A percentile compares a stretch with the other conserved stretches of the same genome.
phyloP scores from a whole-genome alignment of 495 filamentous ascomycete genomes.

The Aspergillus wentii region DNA sequence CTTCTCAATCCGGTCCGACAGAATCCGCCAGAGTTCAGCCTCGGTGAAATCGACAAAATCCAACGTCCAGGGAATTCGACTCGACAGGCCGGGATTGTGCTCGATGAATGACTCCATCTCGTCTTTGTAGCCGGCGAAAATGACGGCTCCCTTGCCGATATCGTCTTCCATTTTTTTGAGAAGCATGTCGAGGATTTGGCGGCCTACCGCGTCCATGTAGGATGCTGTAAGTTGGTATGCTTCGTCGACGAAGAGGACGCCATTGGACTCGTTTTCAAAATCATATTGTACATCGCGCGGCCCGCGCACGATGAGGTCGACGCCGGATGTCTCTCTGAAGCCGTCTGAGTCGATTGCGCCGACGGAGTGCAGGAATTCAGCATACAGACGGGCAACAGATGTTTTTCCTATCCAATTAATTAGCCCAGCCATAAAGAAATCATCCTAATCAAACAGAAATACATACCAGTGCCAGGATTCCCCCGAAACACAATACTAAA shows the following conservation, averaged over 20 bases:
- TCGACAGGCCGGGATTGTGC: slow-evolving; percentile 61
- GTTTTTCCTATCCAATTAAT: background rate
- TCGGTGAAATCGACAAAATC: slow-evolving; percentile 56
- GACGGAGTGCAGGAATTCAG: background rate
- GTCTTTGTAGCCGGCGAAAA: slow-evolving; percentile 65
- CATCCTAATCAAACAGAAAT: background rate
- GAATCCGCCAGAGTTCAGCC: background rate
- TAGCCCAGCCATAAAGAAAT: no score
- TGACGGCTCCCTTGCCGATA: background rate
- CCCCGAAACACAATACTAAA: background rate
- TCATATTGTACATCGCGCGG: background rate
- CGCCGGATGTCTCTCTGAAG: background rate
- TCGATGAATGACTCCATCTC: slow-evolving; percentile 67
- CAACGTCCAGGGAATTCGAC: slow-evolving; percentile 60
- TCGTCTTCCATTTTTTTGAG: background rate
- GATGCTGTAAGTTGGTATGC: slow-evolving; percentile 47
- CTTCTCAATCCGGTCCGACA: background rate
- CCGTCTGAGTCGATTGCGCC: background rate
- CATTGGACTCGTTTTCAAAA: background rate
- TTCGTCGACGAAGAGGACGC: slow-evolving; percentile 65
- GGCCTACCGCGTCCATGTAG: slow-evolving; percentile 1
- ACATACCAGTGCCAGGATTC: background rate
- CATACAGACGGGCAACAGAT: background rate
- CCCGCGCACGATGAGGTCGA: background rate
- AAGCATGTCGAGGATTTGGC: background rate